Evolutionary conservation across 2,329 filamentous ascomycete genomes (phyloP).

Genomic region (Aquanectria penicillioides): DNA sequence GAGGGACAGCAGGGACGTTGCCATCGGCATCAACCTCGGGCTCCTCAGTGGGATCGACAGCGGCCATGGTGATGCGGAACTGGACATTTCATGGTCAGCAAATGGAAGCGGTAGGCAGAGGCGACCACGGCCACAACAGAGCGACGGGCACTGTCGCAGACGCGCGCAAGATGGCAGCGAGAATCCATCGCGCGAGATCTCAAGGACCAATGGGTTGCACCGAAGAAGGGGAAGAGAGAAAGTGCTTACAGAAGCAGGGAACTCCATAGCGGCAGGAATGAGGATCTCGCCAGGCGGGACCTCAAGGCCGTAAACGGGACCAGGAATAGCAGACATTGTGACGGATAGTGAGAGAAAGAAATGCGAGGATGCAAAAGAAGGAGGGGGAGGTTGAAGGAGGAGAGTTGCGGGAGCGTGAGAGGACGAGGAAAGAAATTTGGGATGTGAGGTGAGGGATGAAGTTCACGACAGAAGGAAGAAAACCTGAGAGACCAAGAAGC

Average conservation of each 20-base stretch:
- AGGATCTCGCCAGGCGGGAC: slow-evolving; percentile 86
- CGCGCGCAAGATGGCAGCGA: slow-evolving; percentile 2
- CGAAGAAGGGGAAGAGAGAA: no score
- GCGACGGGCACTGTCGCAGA: background rate
- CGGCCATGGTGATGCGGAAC: slow-evolving; percentile 99
- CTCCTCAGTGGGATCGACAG: slow-evolving; percentile 87
- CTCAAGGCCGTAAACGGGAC: slow-evolving; percentile 91
- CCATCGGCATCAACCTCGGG: slow-evolving; percentile 72
- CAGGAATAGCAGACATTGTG: slow-evolving; percentile 68
- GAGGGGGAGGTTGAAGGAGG: background rate
- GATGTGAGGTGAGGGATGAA: slow-evolving; percentile 25
- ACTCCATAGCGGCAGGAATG: slow-evolving; percentile 80
- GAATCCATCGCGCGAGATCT: background rate
- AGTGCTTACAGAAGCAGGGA: slow-evolving; percentile 82
- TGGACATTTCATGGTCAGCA: slow-evolving; percentile 51
- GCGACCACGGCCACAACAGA: background rate
- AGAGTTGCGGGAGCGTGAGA: slow-evolving; percentile 6
- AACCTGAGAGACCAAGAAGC: slow-evolving; percentile 35
- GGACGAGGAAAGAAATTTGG: slow-evolving; percentile 13
- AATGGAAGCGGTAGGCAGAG: background rate
- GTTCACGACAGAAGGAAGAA: slow-evolving; percentile 33
- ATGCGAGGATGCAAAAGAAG: slow-evolving; percentile 4
- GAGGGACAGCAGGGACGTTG: slow-evolving; percentile 70
- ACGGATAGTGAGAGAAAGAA: slow-evolving; percentile 14
- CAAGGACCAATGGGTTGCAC: background rate